Percentiles rank a stretch among this genome's conserved stretches.
Conservation (phyloP, 371 early-diverging fungal genomes). For the Circinella umbellata region DNA sequence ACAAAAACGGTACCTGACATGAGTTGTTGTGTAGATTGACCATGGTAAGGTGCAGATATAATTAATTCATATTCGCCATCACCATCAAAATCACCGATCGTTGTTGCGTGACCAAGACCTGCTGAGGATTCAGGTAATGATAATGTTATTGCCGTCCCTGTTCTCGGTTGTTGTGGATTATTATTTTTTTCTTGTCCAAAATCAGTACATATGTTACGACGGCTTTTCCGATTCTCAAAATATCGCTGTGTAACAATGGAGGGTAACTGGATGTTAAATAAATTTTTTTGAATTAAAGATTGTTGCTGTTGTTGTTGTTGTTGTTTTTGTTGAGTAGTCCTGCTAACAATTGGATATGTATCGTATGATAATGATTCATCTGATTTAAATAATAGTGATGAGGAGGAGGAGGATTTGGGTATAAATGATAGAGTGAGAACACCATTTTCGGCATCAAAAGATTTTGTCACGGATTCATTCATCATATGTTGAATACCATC, state of each 20-base stretch:
- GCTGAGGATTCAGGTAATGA: conserved; percentile 58
- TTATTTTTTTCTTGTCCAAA: background rate
- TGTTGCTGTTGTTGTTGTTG: too few species aligned
- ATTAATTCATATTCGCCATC: conserved; percentile 66
- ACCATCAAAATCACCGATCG: conserved; percentile 73
- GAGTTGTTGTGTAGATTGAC: conserved; percentile 17
- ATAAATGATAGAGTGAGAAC: conserved; percentile 12
- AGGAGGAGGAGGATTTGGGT: too few species aligned
- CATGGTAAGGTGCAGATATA: conserved; percentile 72
- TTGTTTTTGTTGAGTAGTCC: too few species aligned
- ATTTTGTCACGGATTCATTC: background rate
- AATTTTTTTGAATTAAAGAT: too few species aligned
- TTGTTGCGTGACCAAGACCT: conserved; percentile 69
- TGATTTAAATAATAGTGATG: too few species aligned
- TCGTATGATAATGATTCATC: too few species aligned
- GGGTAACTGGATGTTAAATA: too few species aligned
- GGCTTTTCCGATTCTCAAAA: too few species aligned
- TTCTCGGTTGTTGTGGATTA: background rate
- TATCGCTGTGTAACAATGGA: too few species aligned
- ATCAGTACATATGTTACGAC: too few species aligned
- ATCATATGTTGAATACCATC: background rate
- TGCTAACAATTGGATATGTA: too few species aligned
- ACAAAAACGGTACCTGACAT: conserved; percentile 75
- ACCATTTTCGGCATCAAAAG: conserved; percentile 16
- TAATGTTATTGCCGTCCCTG: conserved; percentile 37